Base-by-base conservation (phyloP, 1,139 yeast genomes). In the Zygotorulaspora mrakii region DNA sequence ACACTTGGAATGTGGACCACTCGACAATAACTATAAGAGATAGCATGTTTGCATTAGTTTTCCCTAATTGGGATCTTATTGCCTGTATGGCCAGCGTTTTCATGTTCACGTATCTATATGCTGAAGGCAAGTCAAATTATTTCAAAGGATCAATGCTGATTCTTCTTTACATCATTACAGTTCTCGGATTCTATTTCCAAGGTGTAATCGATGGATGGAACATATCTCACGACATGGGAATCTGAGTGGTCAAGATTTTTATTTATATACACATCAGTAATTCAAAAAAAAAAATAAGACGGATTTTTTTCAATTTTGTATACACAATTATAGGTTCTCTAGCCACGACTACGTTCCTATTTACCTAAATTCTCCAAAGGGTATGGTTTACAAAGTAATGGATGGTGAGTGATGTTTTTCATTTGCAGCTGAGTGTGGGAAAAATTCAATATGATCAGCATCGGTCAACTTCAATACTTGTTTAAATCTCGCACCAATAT, bases 81-180 rank as follows among this genome's bases (percentile, higher is more conserved):
- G 95, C 94, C 10, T 79, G 88, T 5, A 74, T 89, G 47, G 77
- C 86, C 31, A 83, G 96, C 39, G 94, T 89, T 42, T 86, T 88
- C 51, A 69, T 91, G 61, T 89, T 88, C 69, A 85, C 96, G 0
- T 91, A 94, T 62, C 78, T 91, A 45, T 94, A 94, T 61, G 95
- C 96, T 0, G 98, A 91, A 59, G 99, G 98, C 2, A 89, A 89
- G 59, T 83, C 95, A 25, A 91, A 94, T 59, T 91, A 91, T 61
- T 91, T 91, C 71, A 91, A 91, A 62, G 98, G 99, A 1, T 82
- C 91, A 12, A 87, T 94, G 49, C 69, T 94, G 58, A 78, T 89
- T 12, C 73, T 94, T 54, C 73, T 87, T 21, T 91, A 91, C 60
- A 58, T 78, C 16, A 91, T 87, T 26, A 80, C 86, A 4, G 68